phyloP scores from a whole-genome alignment of 202 grass and related monocot species.

The Setaria viridis region DNA sequence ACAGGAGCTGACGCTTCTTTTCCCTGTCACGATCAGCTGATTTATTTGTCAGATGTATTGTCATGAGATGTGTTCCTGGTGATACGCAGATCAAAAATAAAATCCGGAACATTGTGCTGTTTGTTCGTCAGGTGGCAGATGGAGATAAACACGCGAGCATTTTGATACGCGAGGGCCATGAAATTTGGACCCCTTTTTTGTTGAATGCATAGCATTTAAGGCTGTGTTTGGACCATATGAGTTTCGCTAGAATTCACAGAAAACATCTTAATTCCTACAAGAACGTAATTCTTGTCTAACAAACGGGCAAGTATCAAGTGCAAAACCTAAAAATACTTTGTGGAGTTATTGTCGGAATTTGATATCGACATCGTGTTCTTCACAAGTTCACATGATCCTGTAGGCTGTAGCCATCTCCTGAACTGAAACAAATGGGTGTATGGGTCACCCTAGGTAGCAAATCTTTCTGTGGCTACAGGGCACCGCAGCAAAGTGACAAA shows the following conservation, averaged over 20 bases:
- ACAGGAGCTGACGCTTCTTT: not conserved
- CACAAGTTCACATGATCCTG: not conserved
- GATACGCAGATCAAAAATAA: not conserved
- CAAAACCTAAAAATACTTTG: not conserved
- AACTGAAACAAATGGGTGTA: not conserved
- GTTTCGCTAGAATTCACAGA: not conserved
- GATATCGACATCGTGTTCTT: not conserved
- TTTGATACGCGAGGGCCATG: not conserved
- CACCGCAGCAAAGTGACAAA: constrained; percentile 40
- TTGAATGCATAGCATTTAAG: not conserved
- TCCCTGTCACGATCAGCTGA: not conserved
- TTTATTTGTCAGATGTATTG: not conserved
- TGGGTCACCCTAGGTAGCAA: not conserved
- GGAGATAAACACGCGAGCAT: not conserved
- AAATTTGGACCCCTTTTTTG: not conserved
- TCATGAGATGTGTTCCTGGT: not conserved
- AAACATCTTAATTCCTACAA: not conserved
- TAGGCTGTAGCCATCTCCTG: not conserved
- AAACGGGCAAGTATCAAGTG: not conserved
- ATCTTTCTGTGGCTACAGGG: not conserved
- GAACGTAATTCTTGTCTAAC: not conserved
- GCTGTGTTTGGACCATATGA: not conserved
- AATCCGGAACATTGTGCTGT: not conserved
- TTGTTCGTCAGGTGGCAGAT: not conserved
- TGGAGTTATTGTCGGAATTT: not conserved